These are phyloP conservation scores for Hypericum perforatum DNA, from an alignment of 345 rosid species.

Conservation along the genomic window DNA sequence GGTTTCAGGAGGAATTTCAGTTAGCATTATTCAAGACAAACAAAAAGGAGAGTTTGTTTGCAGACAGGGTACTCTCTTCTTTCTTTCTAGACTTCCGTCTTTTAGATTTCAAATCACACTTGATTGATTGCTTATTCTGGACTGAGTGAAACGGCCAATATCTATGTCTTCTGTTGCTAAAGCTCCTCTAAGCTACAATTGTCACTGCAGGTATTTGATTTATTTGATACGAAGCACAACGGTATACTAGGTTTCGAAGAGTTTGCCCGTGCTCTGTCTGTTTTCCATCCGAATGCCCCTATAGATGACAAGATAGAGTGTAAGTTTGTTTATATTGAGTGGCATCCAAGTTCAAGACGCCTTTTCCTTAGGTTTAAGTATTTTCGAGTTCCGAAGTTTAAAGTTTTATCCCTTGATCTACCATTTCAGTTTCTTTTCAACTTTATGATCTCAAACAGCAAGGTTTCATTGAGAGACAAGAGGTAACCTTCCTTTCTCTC, in stretches of 20 bases:
- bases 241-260: neutral
- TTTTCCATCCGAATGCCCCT: neutral
- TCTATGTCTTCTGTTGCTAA: neutral
- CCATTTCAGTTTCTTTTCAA: conserved; percentile 80
- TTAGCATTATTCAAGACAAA: conserved; percentile 92
- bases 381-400: neutral
- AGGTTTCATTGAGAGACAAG: conserved; percentile 97
- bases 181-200: neutral
- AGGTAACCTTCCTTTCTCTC: conserved; percentile 31
- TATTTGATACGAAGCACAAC: neutral
- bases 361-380: neutral
- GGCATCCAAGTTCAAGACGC: neutral
- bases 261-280: neutral
- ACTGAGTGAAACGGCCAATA: neutral
- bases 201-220: neutral
- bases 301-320: neutral
- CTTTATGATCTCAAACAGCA: conserved; percentile 97
- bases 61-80: conserved; percentile 61
- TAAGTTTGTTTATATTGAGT: neutral
- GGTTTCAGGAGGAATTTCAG: conserved; percentile 88
- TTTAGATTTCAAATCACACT: neutral
- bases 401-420: neutral
- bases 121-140: neutral
- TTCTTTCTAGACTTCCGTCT: neutral
- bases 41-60: conserved; percentile 96